phyloP scores from a whole-genome alignment of 1,139 yeast species.

The Zhuliangozyma blackwelliae region DNA sequence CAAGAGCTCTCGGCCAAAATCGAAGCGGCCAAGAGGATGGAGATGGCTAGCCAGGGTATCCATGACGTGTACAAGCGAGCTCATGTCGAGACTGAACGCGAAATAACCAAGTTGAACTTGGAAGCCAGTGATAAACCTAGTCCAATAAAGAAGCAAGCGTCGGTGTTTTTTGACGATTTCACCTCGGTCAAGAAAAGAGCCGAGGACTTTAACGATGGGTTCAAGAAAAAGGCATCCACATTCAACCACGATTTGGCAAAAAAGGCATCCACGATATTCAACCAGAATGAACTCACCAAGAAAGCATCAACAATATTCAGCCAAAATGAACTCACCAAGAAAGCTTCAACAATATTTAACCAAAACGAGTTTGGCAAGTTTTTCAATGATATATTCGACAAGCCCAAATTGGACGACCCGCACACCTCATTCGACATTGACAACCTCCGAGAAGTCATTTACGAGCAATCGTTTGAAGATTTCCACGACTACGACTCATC shows the following conservation, averaged over 20 bases:
- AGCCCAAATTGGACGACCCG: constrained; percentile 8
- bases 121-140: constrained; percentile 1
- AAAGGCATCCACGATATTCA: constrained; percentile 10
- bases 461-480: constrained; percentile 10
- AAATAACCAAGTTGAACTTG: constrained; percentile 6
- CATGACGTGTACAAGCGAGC: constrained; percentile 9
- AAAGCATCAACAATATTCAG: constrained; percentile 9
- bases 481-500: constrained; percentile 13
- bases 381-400: constrained; percentile 12
- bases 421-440: constrained; percentile 28
- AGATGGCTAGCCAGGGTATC: constrained; percentile 2
- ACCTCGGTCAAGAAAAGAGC: neutral
- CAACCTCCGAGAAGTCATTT: constrained; percentile 12
- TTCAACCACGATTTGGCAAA: constrained; percentile 8
- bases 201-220: constrained; percentile 2
- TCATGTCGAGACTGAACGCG: constrained; percentile 8
- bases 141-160: constrained; percentile 7
- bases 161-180: constrained; percentile 3
- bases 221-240: constrained; percentile 8
- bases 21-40: constrained; percentile 11
- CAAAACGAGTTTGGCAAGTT: constrained; percentile 7
- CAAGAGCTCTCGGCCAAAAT: constrained; percentile 22
- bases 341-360: too few species aligned
- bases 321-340: constrained; percentile 1
- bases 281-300: constrained; percentile 5